Conservation (phyloP, 257 asterid species). For the Gentiana dahurica region DNA sequence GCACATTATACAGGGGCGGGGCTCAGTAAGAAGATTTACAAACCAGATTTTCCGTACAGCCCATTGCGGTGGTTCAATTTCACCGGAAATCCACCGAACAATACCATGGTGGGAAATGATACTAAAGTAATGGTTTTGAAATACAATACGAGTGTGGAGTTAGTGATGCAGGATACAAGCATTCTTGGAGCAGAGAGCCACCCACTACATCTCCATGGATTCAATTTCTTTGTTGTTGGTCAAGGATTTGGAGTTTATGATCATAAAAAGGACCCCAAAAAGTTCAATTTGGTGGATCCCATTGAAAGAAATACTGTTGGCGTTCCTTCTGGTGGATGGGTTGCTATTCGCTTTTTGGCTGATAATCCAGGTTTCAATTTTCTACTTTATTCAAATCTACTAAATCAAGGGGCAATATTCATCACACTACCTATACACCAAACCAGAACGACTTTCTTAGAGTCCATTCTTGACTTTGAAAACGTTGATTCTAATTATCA, state of each 20-base stretch:
- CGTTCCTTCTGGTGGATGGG: conserved; percentile 66
- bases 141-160: conserved; percentile 38
- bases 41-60: conserved; percentile 34
- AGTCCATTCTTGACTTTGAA: no score
- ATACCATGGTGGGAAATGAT: conserved; percentile 25
- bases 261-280: conserved; percentile 32
- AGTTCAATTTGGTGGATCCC: conserved; percentile 48
- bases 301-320: conserved; percentile 56
- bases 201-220: conserved; percentile 64
- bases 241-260: conserved; percentile 51
- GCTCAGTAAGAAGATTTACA: conserved; percentile 26
- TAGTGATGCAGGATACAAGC: conserved; percentile 53
- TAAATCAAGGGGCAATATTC: no score
- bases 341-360: conserved; percentile 47
- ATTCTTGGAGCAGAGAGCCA: conserved; percentile 59
- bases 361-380: conserved; percentile 47
- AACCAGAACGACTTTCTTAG: no score
- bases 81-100: conserved; percentile 51
- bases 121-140: conserved; percentile 40
- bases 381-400: no score
- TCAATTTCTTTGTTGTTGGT: conserved; percentile 59
- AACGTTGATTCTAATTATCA: no score
- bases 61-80: conserved; percentile 45
- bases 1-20: conserved; percentile 39
- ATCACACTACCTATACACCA: no score